Conservation (phyloP, 2,329 filamentous ascomycete species). For the Paracamarosporium sp. region DNA sequence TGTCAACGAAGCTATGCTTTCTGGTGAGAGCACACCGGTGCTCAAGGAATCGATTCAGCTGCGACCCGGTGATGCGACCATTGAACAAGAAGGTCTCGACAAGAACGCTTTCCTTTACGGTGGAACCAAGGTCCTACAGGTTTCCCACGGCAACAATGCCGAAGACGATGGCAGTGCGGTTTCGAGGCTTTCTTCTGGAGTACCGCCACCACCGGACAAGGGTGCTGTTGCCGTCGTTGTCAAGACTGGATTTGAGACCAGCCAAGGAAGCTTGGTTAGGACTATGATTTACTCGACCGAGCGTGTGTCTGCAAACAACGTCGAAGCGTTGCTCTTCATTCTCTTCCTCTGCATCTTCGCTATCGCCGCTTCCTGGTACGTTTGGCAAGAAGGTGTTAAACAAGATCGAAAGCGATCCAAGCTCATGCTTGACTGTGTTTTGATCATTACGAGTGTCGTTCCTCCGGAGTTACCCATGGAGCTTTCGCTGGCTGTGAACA, state of each 20-base stretch:
- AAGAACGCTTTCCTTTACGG: conserved; percentile 98
- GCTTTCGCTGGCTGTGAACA: conserved; percentile 95
- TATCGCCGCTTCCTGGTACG: conserved; percentile 97
- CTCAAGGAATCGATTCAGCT: conserved; percentile 96
- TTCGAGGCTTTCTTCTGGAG: conserved; percentile 74
- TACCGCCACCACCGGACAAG: conserved; percentile 86
- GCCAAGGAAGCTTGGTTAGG: conserved; percentile 93
- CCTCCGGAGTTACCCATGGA: conserved; percentile 99
- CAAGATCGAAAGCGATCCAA: conserved; percentile 97
- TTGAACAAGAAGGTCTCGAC: conserved; percentile 91
- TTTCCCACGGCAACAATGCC: conserved; percentile 83
- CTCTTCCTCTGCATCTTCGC: conserved; percentile 96
- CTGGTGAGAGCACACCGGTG: conserved; percentile 94
- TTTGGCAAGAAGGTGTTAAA: conserved; percentile 94
- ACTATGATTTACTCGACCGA: conserved; percentile 99
- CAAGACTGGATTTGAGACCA: conserved; percentile 98
- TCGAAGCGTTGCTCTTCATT: conserved; percentile 95
- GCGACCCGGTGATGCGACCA: conserved; percentile 76
- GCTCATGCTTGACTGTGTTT: conserved; percentile 92
- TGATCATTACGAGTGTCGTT: conserved; percentile 97
- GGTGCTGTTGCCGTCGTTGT: conserved; percentile 92
- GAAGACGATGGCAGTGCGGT: conserved; percentile 67
- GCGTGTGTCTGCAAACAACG: conserved; percentile 97
- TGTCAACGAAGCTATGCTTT: conserved; percentile 99
- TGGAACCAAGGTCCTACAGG: conserved; percentile 95